A percentile compares a stretch with the other conserved stretches of the same genome.
Evolutionary conservation across 139 green algal species (phyloP).

Genomic region (Helicosporidium sp.): DNA sequence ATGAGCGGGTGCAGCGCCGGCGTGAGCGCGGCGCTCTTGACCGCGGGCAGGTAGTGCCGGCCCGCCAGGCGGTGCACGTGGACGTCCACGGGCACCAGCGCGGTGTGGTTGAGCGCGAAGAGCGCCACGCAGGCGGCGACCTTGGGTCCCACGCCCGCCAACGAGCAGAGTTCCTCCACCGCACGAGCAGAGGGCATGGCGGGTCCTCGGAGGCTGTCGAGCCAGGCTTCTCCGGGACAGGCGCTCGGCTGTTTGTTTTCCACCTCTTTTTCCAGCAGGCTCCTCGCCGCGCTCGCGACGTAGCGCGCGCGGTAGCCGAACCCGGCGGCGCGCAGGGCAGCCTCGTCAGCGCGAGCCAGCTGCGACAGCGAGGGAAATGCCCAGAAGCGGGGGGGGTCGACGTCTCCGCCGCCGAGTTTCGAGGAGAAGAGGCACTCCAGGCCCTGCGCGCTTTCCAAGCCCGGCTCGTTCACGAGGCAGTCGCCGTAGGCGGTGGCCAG

Average conservation of each 20-base stretch:
- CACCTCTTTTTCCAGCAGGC: no score
- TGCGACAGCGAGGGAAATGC: conserved; percentile 74
- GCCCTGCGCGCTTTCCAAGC: no score
- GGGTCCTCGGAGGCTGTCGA: conserved; percentile 17
- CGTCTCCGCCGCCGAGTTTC: neutral
- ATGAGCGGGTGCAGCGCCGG: conserved; percentile 31
- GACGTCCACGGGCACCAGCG: conserved; percentile 65
- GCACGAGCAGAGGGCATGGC: conserved; percentile 27
- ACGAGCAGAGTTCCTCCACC: conserved; percentile 31
- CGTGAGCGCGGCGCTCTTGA: conserved; percentile 57
- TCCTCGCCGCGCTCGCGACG: conserved; percentile 39
- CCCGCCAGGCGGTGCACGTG: conserved; percentile 78
- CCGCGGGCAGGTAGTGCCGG: conserved; percentile 47
- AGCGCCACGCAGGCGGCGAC: conserved; percentile 75
- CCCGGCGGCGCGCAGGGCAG: conserved; percentile 46
- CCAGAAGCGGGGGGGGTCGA: conserved; percentile 10
- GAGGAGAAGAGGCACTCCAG: no score
- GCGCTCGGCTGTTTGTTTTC: no score
- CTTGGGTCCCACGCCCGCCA: conserved; percentile 86
- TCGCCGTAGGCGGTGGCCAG: conserved; percentile 58
- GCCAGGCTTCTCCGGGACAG: conserved; percentile 43
- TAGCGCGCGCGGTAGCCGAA: conserved; percentile 67
- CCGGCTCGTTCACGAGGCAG: neutral
- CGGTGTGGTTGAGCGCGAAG: conserved; percentile 82
- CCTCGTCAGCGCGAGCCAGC: conserved; percentile 53